Percentiles rank a stretch among this genome's conserved stretches.
phyloP scores from a whole-genome alignment of 2,329 filamentous ascomycete genomes.

The Bisporella sp. region DNA sequence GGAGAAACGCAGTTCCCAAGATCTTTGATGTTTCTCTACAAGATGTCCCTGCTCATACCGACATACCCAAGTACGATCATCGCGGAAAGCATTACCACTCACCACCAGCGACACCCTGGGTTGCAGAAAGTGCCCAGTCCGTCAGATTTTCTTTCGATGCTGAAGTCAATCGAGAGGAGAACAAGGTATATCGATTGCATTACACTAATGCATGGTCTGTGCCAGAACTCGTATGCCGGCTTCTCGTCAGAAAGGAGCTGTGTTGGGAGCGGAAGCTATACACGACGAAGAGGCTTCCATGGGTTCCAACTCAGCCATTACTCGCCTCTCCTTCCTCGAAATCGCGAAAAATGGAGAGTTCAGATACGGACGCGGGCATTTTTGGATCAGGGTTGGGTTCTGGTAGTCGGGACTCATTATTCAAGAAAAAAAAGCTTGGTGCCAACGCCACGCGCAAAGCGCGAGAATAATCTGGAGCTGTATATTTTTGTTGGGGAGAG shows the following conservation, averaged over 20 bases:
- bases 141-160: neutral
- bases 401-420: too few relatives aligned
- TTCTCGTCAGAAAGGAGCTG: neutral
- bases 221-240: neutral
- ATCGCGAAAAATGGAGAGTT: too few relatives aligned
- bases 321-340: too few relatives aligned
- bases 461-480: too few relatives aligned
- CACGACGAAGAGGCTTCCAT: too few relatives aligned
- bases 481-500: too few relatives aligned
- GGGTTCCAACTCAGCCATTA: too few relatives aligned
- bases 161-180: neutral
- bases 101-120: neutral
- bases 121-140: neutral
- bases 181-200: neutral
- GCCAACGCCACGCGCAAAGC: too few relatives aligned
- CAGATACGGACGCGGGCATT: too few relatives aligned
- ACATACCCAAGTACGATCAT: neutral
- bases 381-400: too few relatives aligned
- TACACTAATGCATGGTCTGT: neutral
- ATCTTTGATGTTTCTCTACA: neutral
- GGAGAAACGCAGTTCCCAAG: neutral
- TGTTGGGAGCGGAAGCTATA: neutral
- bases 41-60: neutral
- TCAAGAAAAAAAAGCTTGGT: too few relatives aligned
- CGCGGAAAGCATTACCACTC: neutral